Evolutionary conservation across 2,329 filamentous ascomycete species (phyloP).

Genomic region (Sporothrix brasiliensis): DNA sequence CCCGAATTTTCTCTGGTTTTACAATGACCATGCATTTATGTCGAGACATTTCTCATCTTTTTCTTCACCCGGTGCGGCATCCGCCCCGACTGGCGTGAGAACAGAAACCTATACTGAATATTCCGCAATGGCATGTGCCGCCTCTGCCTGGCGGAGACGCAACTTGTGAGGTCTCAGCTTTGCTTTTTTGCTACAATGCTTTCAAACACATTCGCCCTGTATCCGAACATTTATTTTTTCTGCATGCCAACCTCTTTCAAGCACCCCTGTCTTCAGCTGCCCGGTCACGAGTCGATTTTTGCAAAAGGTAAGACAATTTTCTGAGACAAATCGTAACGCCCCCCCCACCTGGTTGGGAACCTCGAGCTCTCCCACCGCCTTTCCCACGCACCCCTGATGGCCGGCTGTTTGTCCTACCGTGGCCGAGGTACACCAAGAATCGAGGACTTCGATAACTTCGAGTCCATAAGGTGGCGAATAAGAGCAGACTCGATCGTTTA

Average conservation of each 20-base stretch:
- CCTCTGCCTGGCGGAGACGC: background rate
- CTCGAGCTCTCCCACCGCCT: background rate
- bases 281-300: background rate
- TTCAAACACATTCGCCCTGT: background rate
- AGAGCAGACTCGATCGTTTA: too few relatives aligned
- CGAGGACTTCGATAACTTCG: too few relatives aligned
- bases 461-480: too few relatives aligned
- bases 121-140: background rate
- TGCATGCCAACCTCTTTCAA: background rate
- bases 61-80: background rate
- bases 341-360: background rate
- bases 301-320: background rate
- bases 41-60: background rate
- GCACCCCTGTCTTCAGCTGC: background rate
- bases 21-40: background rate
- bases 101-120: background rate
- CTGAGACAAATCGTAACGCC: background rate
- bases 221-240: background rate
- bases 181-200: background rate
- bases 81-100: background rate
- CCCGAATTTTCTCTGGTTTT: background rate
- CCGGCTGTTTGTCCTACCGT: too few relatives aligned
- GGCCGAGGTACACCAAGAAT: too few relatives aligned
- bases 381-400: background rate
- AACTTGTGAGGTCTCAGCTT: background rate